Evolutionary conservation across 768 basidiomycete genomes (phyloP).

Genomic region (Myochromella boudieri): DNA sequence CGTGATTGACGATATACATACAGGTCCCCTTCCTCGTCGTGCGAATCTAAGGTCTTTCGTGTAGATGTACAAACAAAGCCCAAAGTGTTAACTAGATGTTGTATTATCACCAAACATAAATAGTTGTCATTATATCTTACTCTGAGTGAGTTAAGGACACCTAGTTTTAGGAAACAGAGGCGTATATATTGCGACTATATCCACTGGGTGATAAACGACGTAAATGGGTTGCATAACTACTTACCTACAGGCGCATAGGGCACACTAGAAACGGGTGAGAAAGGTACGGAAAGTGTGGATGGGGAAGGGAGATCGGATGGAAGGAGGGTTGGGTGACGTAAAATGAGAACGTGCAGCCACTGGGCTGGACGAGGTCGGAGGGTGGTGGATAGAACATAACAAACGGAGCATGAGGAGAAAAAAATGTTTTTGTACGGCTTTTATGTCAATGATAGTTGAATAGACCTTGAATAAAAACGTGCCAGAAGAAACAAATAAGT

Average conservation of each 20-base stretch:
- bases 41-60: constrained; percentile 38
- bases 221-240: constrained; percentile 41
- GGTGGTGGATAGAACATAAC: constrained; percentile 17
- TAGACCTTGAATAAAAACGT: constrained; percentile 22
- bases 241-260: constrained; percentile 37
- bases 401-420: constrained; percentile 29
- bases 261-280: constrained; percentile 16
- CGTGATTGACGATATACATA: constrained; percentile 2
- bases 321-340: constrained; percentile 20
- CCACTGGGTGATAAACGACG: constrained; percentile 23
- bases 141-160: too few relatives aligned
- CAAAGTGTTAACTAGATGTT: constrained; percentile 1
- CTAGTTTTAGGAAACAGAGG: too few relatives aligned
- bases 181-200: constrained; percentile 32
- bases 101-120: constrained; percentile 11
- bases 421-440: constrained; percentile 53
- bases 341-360: too few relatives aligned
- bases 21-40: constrained; percentile 87
- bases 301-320: constrained; percentile 21
- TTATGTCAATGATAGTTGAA: constrained; percentile 33
- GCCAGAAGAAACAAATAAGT: constrained; percentile 33
- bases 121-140: too few relatives aligned
- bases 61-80: neutral
- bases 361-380: too few relatives aligned
- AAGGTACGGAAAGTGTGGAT: constrained; percentile 20